phyloP scores from a whole-genome alignment of 176 grass and related monocot species.

The Alopecurus myosuroides region DNA sequence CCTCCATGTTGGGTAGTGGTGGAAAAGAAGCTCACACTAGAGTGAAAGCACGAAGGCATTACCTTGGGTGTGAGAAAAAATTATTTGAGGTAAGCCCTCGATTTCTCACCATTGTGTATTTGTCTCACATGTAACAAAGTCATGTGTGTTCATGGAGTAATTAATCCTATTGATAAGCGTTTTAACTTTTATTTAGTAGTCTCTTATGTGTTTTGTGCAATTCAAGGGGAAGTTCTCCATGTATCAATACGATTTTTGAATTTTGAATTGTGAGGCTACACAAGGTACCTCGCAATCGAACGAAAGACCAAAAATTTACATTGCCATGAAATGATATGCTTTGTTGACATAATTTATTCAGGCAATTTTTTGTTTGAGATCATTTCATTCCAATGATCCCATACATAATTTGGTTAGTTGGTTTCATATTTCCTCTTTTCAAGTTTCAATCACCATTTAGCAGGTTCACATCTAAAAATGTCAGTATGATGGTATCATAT shows the following conservation, averaged over 20 bases:
- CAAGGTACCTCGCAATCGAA: background rate
- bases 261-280: background rate
- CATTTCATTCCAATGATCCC: too few species aligned
- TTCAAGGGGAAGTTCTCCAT: background rate
- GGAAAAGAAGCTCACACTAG: constrained; percentile 82
- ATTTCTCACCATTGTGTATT: background rate
- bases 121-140: background rate
- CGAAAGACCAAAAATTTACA: background rate
- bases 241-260: background rate
- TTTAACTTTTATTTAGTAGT: too few species aligned
- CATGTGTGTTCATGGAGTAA: background rate
- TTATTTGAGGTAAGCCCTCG: constrained; percentile 46
- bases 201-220: background rate
- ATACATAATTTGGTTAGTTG: too few species aligned
- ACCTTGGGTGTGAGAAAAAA: constrained; percentile 57
- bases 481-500: too few species aligned
- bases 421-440: too few species aligned
- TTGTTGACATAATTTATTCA: too few species aligned
- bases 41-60: constrained; percentile 74
- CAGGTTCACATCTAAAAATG: too few species aligned
- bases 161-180: too few species aligned
- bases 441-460: too few species aligned
- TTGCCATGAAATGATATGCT: too few species aligned
- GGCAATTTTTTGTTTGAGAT: too few species aligned
- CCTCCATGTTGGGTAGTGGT: constrained; percentile 53